A percentile compares a stretch with the other conserved stretches of the same genome.
Evolutionary conservation across 129 eudicot species (phyloP).

Genomic region (Solidago caesia): DNA sequence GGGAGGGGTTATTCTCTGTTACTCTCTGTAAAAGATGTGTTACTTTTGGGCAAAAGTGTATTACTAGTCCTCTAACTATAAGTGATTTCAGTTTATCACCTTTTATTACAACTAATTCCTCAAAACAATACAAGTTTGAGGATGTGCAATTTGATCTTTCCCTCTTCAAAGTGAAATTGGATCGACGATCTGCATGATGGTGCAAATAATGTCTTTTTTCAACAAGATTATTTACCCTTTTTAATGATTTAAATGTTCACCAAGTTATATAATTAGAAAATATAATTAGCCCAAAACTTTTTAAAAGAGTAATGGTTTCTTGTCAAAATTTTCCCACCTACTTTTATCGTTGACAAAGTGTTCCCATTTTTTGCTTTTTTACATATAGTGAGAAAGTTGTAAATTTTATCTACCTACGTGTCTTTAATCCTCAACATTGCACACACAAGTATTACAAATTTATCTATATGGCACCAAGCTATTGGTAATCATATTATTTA

Average conservation of each 20-base stretch:
- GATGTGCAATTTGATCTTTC: neutral
- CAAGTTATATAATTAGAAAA: neutral
- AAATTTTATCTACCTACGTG: neutral
- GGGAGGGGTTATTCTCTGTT: constrained; percentile 28
- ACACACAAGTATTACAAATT: neutral
- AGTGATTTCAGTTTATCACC: neutral
- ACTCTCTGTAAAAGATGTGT: constrained; percentile 30
- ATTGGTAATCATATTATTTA: neutral
- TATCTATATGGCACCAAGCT: neutral
- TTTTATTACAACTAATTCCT: constrained; percentile 11
- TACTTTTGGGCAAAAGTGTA: constrained; percentile 25
- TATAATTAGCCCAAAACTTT: neutral
- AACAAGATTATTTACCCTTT: constrained; percentile 13
- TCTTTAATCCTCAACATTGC: neutral
- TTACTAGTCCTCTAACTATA: constrained; percentile 17
- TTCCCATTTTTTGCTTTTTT: constrained; percentile 10
- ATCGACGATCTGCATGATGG: constrained; percentile 13
- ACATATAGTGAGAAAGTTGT: constrained; percentile 5
- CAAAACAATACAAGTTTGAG: constrained; percentile 1
- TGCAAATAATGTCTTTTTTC: constrained; percentile 30
- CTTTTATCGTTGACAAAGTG: constrained; percentile 2
- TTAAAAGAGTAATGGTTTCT: neutral
- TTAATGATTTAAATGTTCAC: neutral
- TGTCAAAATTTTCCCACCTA: constrained; percentile 16
- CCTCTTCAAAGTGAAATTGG: constrained; percentile 15